Base-by-base conservation (phyloP, 2,329 filamentous ascomycete species). In the Tolypocladium ovalisporum region DNA sequence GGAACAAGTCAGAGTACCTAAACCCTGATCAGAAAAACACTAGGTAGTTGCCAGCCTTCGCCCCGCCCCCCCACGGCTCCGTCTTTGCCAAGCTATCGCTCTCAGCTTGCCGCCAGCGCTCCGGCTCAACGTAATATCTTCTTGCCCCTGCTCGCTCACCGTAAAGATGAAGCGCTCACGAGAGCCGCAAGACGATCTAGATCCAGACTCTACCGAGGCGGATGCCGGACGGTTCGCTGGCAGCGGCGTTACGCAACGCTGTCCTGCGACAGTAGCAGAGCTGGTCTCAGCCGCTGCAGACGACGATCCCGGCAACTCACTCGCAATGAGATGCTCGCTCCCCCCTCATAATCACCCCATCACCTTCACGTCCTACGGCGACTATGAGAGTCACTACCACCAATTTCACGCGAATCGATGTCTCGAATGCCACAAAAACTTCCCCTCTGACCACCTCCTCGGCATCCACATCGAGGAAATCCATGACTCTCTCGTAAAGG, bases 391-490 rank as follows among this genome's bases (percentile, higher is more conserved):
- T 10, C 94, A 99, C 70, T 97, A 97, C 74, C 80, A 78, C 62
- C 86, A 89, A 67, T 77, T 81, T 27, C 94, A 97, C 71, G 82
- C 84, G 59, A 92, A 97, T 70, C 84, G 93, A 49, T 99, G 94
- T 68, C 76, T 85, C 12, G 87, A 91, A 66, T 99, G 94, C 70
- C 79, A 81, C 57, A 90, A 83, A 69, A 97, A 97, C 69, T 90
- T 97, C 61, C 94, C 94, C 1, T 91, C 90, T 0, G 80, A 86
- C 39, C 86, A 92, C 69, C 85, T 94, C 56, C 78, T 99, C 54
- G 78, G 81, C 57, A 73, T 97, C 52, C 94, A 99, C 68, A 92
- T 96, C 62, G 85, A 92, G 63, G 94, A 97, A 71, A 89, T 87
- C 63, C 94, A 97, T 71, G 91, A 99, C 72, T 83, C 90, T 9